A percentile compares a stretch with the other conserved stretches of the same genome.
Conservation (phyloP, 305 asterid species). For the Fraxinus sp. region DNA sequence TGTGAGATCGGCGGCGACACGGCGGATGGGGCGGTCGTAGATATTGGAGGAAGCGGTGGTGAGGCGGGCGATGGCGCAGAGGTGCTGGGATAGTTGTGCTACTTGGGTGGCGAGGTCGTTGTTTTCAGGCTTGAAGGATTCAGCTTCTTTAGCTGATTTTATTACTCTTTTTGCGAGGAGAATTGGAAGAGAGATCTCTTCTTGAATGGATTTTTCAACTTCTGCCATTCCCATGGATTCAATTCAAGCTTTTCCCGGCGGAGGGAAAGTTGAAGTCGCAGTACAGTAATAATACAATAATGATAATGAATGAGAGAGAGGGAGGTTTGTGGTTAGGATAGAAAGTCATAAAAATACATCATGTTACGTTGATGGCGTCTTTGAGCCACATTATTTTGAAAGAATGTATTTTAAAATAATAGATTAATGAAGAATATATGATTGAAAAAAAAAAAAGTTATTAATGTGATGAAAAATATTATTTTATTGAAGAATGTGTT, state of each 20-base stretch:
- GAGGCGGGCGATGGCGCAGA: slow-evolving; percentile 56
- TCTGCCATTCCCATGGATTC: slow-evolving; percentile 25
- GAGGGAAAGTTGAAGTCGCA: background rate
- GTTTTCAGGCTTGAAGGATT: slow-evolving; percentile 48
- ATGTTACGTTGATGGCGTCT: no score
- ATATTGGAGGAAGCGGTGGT: slow-evolving; percentile 34
- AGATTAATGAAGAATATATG: no score
- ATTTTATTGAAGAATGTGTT: no score
- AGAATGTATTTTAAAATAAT: no score
- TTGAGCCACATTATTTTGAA: no score
- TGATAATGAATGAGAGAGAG: no score
- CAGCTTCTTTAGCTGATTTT: slow-evolving; percentile 52
- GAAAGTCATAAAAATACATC: no score
- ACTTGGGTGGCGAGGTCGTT: slow-evolving; percentile 40
- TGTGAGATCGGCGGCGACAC: slow-evolving; percentile 45
- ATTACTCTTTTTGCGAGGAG: slow-evolving; percentile 51
- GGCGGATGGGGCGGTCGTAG: slow-evolving; percentile 73
- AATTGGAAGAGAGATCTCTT: slow-evolving; percentile 54
- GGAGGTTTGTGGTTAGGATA: no score
- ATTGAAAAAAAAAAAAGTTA: no score
- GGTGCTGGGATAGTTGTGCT: slow-evolving; percentile 46
- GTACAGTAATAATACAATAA: background rate
- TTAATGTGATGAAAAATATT: no score
- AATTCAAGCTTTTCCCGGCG: background rate
- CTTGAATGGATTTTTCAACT: slow-evolving; percentile 49